These are phyloP conservation scores for Holtermannia corniformis DNA, from an alignment of 768 basidiomycete species.

Conservation along the genomic window DNA sequence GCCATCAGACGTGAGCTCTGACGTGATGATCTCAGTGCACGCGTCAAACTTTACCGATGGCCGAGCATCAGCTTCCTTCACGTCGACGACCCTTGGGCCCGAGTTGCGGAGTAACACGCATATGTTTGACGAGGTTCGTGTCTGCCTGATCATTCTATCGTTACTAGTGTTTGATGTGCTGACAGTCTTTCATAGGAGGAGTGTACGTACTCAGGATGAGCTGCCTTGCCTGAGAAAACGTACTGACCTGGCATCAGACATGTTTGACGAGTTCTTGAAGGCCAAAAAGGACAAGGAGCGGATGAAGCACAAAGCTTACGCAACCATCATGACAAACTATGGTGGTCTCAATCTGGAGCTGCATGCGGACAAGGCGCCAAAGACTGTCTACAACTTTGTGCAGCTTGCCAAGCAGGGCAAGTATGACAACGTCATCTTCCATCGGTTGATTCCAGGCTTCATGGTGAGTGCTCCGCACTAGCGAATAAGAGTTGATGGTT, in stretches of 20 bases:
- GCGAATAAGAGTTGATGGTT: conserved; percentile 3
- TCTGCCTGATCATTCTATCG: not conserved
- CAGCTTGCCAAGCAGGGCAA: conserved; percentile 85
- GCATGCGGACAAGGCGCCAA: conserved; percentile 56
- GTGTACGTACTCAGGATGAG: too few relatives aligned
- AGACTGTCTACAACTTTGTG: conserved; percentile 97
- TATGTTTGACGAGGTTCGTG: conserved; percentile 79
- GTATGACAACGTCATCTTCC: conserved; percentile 82
- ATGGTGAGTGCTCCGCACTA: conserved; percentile 55
- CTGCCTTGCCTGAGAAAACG: not conserved
- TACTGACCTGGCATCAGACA: conserved; percentile 44
- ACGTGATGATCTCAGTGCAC: conserved; percentile 45
- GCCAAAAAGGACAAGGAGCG: conserved; percentile 83
- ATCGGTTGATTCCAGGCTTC: conserved; percentile 85
- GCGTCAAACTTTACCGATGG: conserved; percentile 51
- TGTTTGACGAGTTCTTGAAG: conserved; percentile 88
- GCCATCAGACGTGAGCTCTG: too few relatives aligned
- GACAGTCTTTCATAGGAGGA: conserved; percentile 57
- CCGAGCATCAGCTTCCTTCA: conserved; percentile 81
- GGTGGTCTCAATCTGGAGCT: conserved; percentile 72
- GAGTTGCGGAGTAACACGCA: conserved; percentile 62
- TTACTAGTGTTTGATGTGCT: not conserved
- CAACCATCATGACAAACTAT: conserved; percentile 85
- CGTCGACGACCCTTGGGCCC: conserved; percentile 82
- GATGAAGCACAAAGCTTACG: conserved; percentile 83